A percentile compares a stretch with the other conserved stretches of the same genome.
These are phyloP conservation scores for Flaveria floridana DNA, from an alignment of 140 eudicot species.

Conservation along the genomic window DNA sequence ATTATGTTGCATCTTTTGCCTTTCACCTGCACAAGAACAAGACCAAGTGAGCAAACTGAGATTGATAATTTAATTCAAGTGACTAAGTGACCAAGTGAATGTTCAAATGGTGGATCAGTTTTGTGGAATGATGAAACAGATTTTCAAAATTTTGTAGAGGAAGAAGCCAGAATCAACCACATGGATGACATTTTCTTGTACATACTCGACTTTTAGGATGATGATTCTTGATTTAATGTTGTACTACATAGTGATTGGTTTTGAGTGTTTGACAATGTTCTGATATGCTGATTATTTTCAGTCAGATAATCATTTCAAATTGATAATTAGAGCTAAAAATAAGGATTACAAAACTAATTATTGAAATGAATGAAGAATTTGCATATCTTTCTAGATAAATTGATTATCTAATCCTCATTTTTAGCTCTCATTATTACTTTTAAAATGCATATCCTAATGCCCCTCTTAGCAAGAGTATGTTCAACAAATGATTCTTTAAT, in stretches of 20 bases:
- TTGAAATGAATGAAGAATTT: background rate
- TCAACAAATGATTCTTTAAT: background rate
- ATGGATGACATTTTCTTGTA: slow-evolving; percentile 78
- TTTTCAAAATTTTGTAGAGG: slow-evolving; percentile 38
- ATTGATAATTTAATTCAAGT: no score
- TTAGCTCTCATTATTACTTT: background rate
- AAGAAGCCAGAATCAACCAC: slow-evolving; percentile 45
- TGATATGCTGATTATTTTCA: background rate
- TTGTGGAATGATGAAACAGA: slow-evolving; percentile 40
- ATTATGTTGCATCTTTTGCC: no score
- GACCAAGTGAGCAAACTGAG: no score
- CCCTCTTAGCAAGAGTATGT: background rate
- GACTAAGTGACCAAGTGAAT: no score
- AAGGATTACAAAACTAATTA: background rate
- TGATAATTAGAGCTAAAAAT: no score
- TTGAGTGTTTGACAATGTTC: background rate
- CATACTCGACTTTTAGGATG: slow-evolving; percentile 49
- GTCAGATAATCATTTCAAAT: no score
- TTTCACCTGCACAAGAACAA: no score
- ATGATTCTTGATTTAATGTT: slow-evolving; percentile 40
- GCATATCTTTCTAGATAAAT: background rate
- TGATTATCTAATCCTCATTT: slow-evolving; percentile 2
- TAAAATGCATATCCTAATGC: background rate
- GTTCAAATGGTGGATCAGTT: slow-evolving; percentile 38
- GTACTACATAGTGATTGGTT: background rate